Base-by-base conservation (phyloP, 306 rosid genomes). In the Cicer chorassanicum region DNA sequence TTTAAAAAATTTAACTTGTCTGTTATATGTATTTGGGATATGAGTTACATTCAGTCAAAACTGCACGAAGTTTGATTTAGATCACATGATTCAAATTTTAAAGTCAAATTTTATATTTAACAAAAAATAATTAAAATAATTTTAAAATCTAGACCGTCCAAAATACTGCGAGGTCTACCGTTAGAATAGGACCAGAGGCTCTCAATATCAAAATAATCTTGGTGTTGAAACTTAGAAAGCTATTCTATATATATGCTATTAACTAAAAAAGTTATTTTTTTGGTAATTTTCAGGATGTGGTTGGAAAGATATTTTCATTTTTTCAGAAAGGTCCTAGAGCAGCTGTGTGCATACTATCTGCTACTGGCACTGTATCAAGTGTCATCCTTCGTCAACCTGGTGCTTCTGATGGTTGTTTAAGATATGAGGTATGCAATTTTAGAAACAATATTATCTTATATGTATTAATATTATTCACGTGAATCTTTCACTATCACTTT, bases 201-300 rank as follows among this genome's bases (percentile, higher is more conserved):
- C 34, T 24, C 34, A 24, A 24, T 24, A 2, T 24, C 4, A 24
- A 24, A 24, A 24, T 24, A 24, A 1, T 19, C 11, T 65, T 46
- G 3, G 10, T 63, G 38, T 48, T 46, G 55, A 49, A 49, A 13
- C 18, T 24, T 24, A 24, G 34, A 24, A 1, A 21, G 24, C 24
- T 21, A 21, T 21, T 21, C 24, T 21, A 21, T 9, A 9, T 72
- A 13, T 64, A 2, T 60, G 3, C 4, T 24, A 61, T 74, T 0
- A 66, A 59, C 0, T 8, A 5, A 12, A 4, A 4, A 40, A 63
- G 8, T 36, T 0, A 60, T 1, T 0, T 59, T 73, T 76, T 46
- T 76, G 79, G n/a, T 66, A 15, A 87, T 34, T 72, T 77, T 36
- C 88, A 91, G 96, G 87, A 89, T 73, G 42, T 86, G 48, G 67